Base-by-base conservation (phyloP, 1,284 basidiomycete genomes). In the Cutaneotrichosporon cutaneum region DNA sequence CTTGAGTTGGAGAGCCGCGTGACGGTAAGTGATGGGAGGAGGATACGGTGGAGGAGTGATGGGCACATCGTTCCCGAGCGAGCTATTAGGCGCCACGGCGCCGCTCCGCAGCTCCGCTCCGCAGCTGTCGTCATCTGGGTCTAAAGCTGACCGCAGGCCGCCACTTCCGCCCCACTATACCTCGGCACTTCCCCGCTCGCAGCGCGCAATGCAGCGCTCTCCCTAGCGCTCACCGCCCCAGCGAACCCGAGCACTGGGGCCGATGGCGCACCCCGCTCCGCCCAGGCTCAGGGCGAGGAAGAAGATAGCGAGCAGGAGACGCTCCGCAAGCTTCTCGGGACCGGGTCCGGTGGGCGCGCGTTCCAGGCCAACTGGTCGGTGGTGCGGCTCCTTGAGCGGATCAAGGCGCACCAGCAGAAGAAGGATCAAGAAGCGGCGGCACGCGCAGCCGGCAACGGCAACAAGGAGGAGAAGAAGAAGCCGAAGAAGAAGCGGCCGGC, bases 1-100 rank as follows among this genome's bases (percentile, higher is more conserved):
- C 61, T 81, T 33, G 77, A 80, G 58, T 64, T 81, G 39, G 80
- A 81, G 63, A 74, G 75, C 13, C 70, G 77, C 39, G 78, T 81
- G 44, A 71, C 80, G 30, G 79, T 79, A 59, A 61, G 78, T 71
- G 21, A 14, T 42, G 36, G 24, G 36, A 44, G 30, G 30, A 30
- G 9, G n/a, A n/a, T n/a, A n/a, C n/a, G 30, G 30, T 30, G 30
- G 30, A 30, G 30, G 30, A 30, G 30, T 30, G 30, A 30, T 30
- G 30, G n/a, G n/a, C n/a, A n/a, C n/a, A n/a, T n/a, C n/a, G n/a
- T n/a, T n/a, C n/a, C n/a, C n/a, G n/a, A n/a, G n/a, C n/a, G n/a
- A n/a, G n/a, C n/a, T n/a, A n/a, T n/a, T n/a, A n/a, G n/a, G n/a
- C n/a, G n/a, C 30, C 30, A 9, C 4, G 30, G 30, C 9, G 30